Conservation (phyloP, 495 filamentous ascomycete genomes). For the Filosporella fistucella region DNA sequence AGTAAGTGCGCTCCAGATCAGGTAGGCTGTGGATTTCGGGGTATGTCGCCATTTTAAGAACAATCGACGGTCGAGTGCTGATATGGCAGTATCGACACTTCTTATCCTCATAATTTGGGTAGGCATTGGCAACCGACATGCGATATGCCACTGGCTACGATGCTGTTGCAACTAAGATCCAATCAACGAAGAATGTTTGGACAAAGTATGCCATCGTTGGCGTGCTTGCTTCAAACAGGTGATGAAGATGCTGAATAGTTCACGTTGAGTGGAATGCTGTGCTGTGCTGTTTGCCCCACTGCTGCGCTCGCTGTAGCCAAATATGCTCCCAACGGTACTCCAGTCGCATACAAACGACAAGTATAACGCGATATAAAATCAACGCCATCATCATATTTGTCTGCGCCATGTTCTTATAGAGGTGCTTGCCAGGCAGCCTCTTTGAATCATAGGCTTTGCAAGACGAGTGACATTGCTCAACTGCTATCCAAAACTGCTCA, state of each 20-base stretch:
- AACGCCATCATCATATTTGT: constrained; percentile 21
- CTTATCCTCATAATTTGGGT: too few relatives aligned
- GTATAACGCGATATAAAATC: constrained; percentile 1
- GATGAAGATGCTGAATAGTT: too few relatives aligned
- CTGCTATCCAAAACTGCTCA: constrained; percentile 30
- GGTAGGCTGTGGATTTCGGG: too few relatives aligned
- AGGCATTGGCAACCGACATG: too few relatives aligned
- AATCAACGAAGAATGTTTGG: too few relatives aligned
- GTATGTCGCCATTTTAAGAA: too few relatives aligned
- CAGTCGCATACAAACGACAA: neutral
- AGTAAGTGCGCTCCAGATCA: constrained; percentile 1
- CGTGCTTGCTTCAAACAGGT: too few relatives aligned
- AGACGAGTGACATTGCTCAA: constrained; percentile 41
- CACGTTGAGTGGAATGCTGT: constrained; percentile 11
- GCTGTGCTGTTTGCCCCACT: constrained; percentile 42
- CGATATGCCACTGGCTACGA: too few relatives aligned
- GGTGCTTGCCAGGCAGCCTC: constrained; percentile 51
- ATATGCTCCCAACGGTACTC: constrained; percentile 4
- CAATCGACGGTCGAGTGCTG: too few relatives aligned
- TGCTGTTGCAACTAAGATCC: too few relatives aligned
- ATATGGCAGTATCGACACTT: too few relatives aligned
- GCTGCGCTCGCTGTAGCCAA: constrained; percentile 59
- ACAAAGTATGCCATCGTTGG: too few relatives aligned
- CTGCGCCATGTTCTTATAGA: constrained; percentile 24
- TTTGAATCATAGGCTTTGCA: constrained; percentile 31